Evolutionary conservation across 2,329 filamentous ascomycete genomes (phyloP).

Genomic region (Monilinia laxa): DNA sequence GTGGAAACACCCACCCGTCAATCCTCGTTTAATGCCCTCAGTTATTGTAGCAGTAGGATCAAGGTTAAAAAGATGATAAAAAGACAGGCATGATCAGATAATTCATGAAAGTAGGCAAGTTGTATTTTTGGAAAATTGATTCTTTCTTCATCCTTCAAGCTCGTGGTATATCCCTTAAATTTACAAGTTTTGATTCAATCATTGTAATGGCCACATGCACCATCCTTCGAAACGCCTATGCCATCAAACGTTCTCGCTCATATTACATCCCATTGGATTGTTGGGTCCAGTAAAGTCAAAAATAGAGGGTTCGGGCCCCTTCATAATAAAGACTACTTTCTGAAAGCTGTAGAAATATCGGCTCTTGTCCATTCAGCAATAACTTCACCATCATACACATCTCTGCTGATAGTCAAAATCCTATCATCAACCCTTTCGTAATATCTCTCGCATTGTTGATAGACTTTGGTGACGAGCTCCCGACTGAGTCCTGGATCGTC

Average conservation of each 20-base stretch:
- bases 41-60: background rate
- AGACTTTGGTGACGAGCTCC: constrained; percentile 56
- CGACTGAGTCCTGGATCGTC: constrained; percentile 62
- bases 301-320: background rate
- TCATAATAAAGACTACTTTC: constrained; percentile 28
- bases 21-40: background rate
- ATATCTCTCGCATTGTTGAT: constrained; percentile 61
- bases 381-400: constrained; percentile 64
- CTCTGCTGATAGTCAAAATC: constrained; percentile 58
- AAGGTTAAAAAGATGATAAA: background rate
- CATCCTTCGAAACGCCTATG: constrained; percentile 52
- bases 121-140: background rate
- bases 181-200: constrained; percentile 15
- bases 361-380: constrained; percentile 64
- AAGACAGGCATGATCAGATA: background rate
- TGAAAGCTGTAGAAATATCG: constrained; percentile 62
- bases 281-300: constrained; percentile 11
- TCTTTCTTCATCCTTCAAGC: constrained; percentile 15
- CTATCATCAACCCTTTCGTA: constrained; percentile 62
- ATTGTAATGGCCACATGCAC: background rate
- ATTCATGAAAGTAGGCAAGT: background rate
- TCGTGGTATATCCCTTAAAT: constrained; percentile 20
- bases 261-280: constrained; percentile 25
- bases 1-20: background rate
- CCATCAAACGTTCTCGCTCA: constrained; percentile 41